A percentile compares a stretch with the other conserved stretches of the same genome.
Conservation (phyloP, 2,329 filamentous ascomycete genomes). For the Metarhizium anisopliae region DNA sequence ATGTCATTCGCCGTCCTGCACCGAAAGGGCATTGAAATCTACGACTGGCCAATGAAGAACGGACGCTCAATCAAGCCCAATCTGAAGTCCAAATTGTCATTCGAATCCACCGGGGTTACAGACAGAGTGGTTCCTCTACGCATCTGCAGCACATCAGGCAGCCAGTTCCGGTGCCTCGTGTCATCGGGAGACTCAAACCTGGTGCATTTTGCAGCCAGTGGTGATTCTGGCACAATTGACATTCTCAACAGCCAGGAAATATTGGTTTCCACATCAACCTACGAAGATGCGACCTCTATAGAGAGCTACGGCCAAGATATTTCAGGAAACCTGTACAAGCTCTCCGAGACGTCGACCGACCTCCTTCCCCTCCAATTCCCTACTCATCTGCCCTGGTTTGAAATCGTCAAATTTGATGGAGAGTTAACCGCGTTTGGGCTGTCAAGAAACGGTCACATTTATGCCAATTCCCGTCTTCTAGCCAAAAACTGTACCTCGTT, state of each 20-base stretch:
- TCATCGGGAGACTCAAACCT: conserved; percentile 18
- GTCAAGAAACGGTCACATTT: conserved; percentile 68
- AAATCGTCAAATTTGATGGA: conserved; percentile 34
- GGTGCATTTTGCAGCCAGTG: conserved; percentile 14
- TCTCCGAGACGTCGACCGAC: conserved; percentile 23
- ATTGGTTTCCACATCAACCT: conserved; percentile 22
- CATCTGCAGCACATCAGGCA: conserved; percentile 19
- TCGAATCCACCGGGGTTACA: conserved; percentile 18
- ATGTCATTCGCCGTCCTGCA: conserved; percentile 65
- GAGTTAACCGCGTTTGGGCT: conserved; percentile 50
- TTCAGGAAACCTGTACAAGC: conserved; percentile 34
- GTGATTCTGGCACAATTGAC: conserved; percentile 7
- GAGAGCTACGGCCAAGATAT: conserved; percentile 37
- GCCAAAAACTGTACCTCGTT: conserved; percentile 91
- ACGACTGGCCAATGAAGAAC: conserved; percentile 56
- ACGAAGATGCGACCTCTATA: conserved; percentile 18
- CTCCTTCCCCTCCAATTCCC: conserved; percentile 31
- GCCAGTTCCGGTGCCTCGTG: conserved; percentile 21
- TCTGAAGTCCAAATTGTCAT: conserved; percentile 29
- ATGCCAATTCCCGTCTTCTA: conserved; percentile 64
- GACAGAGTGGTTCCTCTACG: conserved; percentile 20
- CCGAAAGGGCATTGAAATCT: conserved; percentile 55
- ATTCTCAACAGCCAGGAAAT: conserved; percentile 13
- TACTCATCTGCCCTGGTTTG: conserved; percentile 42
- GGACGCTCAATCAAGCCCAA: conserved; percentile 37